phyloP scores from a whole-genome alignment of 805 yeast species.

The Cyberlindnera japonica region DNA sequence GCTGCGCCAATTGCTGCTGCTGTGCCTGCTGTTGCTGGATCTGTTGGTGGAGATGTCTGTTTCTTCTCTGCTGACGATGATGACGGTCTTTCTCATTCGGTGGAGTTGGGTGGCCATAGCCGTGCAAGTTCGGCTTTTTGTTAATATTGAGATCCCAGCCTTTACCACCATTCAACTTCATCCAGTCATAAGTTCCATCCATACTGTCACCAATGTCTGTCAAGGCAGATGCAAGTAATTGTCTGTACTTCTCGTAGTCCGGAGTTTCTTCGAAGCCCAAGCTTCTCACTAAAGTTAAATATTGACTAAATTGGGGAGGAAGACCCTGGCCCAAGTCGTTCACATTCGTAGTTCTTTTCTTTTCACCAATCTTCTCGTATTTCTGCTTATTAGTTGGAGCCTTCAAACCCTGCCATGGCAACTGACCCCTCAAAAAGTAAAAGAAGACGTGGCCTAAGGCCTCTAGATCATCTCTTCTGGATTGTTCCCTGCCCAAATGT shows the following conservation, averaged over 20 bases:
- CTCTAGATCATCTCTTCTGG: slow-evolving; percentile 79
- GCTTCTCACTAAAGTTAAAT: slow-evolving; percentile 62
- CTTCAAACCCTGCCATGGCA: slow-evolving; percentile 90
- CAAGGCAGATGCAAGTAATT: slow-evolving; percentile 57
- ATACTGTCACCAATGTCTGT: slow-evolving; percentile 54
- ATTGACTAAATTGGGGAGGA: slow-evolving; percentile 73
- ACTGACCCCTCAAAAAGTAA: slow-evolving; percentile 71
- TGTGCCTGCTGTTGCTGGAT: slow-evolving; percentile 21
- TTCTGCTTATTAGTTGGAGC: slow-evolving; percentile 83
- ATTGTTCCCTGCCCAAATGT: slow-evolving; percentile 82
- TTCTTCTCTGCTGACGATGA: slow-evolving; percentile 29
- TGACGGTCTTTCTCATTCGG: slow-evolving; percentile 29
- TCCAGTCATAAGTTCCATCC: slow-evolving; percentile 78
- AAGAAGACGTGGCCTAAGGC: slow-evolving; percentile 79
- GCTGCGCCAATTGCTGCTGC: slow-evolving; percentile 18
- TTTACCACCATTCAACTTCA: slow-evolving; percentile 70
- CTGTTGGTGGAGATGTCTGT: slow-evolving; percentile 28
- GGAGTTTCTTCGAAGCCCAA: slow-evolving; percentile 79
- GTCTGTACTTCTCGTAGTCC: slow-evolving; percentile 63
- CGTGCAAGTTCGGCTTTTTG: slow-evolving; percentile 76
- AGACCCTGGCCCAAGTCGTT: slow-evolving; percentile 56
- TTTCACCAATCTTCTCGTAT: slow-evolving; percentile 81
- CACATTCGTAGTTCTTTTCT: slow-evolving; percentile 67
- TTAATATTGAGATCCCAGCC: slow-evolving; percentile 79
- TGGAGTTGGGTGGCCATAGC: slow-evolving; percentile 73